Evolutionary conservation across 352 stramenopile species (phyloP).

Genomic region (Pythium monospermum): DNA sequence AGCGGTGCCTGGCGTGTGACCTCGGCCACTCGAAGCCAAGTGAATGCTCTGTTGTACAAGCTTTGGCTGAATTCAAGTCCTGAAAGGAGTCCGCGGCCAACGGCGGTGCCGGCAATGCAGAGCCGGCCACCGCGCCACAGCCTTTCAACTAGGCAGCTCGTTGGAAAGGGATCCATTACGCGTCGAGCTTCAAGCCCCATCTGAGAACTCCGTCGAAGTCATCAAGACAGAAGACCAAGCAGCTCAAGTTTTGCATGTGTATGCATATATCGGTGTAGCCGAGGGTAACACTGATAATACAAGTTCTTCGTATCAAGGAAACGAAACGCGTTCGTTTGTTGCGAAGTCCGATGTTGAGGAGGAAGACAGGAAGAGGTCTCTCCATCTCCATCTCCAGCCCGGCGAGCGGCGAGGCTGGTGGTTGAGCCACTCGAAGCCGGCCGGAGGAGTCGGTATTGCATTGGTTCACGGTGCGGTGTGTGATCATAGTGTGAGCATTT

Average conservation of each 20-base stretch:
- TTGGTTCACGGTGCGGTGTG: slow-evolving; percentile 13
- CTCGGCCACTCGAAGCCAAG: slow-evolving; percentile 3
- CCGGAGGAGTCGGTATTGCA: slow-evolving; percentile 2
- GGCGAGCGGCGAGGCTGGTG: slow-evolving; percentile 16
- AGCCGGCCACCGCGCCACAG: slow-evolving; percentile 3
- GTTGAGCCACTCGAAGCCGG: not conserved
- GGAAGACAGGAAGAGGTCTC: not conserved
- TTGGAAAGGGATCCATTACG: slow-evolving; percentile 18
- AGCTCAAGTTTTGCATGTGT: slow-evolving; percentile 7
- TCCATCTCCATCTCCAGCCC: slow-evolving; percentile 7
- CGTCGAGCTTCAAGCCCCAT: no score
- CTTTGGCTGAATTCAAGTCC: slow-evolving; percentile 4
- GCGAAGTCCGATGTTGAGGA: slow-evolving; percentile 1
- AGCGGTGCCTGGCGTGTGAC: slow-evolving; percentile 6
- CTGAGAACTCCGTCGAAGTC: no score
- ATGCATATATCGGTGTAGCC: slow-evolving; percentile 9
- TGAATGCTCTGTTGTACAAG: not conserved
- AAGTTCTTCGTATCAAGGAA: not conserved
- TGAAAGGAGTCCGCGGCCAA: slow-evolving; percentile 1
- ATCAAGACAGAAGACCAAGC: no score
- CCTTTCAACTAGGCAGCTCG: slow-evolving; percentile 20
- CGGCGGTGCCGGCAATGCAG: not conserved
- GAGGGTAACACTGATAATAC: slow-evolving; percentile 7
- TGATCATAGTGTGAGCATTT: slow-evolving; percentile 6
- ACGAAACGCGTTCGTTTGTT: slow-evolving; percentile 7